Evolutionary conservation across 306 rosid species (phyloP).

Genomic region (Prunus mume): DNA sequence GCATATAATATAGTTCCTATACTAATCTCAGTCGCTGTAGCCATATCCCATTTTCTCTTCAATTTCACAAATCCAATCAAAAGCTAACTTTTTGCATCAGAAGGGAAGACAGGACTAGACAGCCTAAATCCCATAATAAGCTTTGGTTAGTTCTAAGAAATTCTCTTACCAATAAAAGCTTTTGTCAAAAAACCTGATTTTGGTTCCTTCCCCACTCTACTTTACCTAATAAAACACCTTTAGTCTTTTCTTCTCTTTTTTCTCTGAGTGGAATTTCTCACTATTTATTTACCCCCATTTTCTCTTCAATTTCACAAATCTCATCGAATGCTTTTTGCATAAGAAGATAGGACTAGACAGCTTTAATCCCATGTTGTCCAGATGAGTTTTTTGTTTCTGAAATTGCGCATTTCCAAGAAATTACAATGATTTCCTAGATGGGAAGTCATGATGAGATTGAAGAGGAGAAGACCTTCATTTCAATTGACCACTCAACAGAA

Average conservation of each 20-base stretch:
- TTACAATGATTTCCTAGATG: slow-evolving; percentile 7
- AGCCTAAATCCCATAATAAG: background rate
- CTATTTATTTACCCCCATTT: background rate
- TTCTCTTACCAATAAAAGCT: slow-evolving; percentile 24
- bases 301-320: slow-evolving; percentile 21
- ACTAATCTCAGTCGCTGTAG: background rate
- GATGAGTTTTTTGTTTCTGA: background rate
- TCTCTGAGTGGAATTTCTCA: slow-evolving; percentile 12
- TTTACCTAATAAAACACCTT: slow-evolving; percentile 5
- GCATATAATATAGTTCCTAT: too few species aligned
- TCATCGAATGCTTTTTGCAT: slow-evolving; percentile 8
- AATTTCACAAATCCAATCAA: slow-evolving; percentile 24
- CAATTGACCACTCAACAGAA: slow-evolving; percentile 5
- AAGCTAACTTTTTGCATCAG: background rate
- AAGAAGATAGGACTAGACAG: slow-evolving; percentile 9
- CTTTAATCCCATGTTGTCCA: slow-evolving; percentile 11
- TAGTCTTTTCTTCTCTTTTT: slow-evolving; percentile 17
- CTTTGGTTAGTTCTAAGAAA: slow-evolving; percentile 15
- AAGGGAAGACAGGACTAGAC: slow-evolving; percentile 8
- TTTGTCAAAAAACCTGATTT: slow-evolving; percentile 12
- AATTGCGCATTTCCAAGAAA: slow-evolving; percentile 11
- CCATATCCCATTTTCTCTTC: background rate
- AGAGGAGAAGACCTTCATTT: background rate
- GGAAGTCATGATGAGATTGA: background rate
- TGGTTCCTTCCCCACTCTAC: background rate